Conservation (phyloP, 164 flowering plant genomes). For the Tetrastigma voinierianum region DNA sequence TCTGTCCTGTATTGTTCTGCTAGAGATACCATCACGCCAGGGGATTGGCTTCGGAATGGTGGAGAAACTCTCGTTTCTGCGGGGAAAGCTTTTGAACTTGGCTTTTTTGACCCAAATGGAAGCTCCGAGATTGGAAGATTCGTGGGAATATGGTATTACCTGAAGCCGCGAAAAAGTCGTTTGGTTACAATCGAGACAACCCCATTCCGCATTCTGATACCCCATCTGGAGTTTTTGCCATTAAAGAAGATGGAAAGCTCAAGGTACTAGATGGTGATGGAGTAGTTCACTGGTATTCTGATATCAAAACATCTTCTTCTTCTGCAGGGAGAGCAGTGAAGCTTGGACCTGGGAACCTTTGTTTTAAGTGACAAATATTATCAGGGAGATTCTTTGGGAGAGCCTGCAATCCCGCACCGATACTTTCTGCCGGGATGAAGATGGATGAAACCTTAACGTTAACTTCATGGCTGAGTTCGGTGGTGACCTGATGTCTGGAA, state of each 20-base stretch:
- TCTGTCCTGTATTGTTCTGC: constrained; percentile 9
- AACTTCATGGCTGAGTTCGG: constrained; percentile 28
- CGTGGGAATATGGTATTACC: constrained; percentile 34
- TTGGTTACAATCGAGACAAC: constrained; percentile 31
- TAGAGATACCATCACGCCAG: constrained; percentile 18
- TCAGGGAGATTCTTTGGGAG: too few relatives aligned
- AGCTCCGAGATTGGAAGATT: constrained; percentile 15
- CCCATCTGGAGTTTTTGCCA: constrained; percentile 8
- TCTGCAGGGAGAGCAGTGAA: not conserved
- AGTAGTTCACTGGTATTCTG: constrained; percentile 16
- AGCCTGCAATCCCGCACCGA: constrained; percentile 28
- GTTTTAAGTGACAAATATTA: not conserved
- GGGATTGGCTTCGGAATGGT: constrained; percentile 5
- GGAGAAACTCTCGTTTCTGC: constrained; percentile 26
- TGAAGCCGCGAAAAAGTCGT: constrained; percentile 16
- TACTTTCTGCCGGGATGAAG: constrained; percentile 41
- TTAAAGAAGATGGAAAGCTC: constrained; percentile 26
- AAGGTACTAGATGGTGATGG: constrained; percentile 14
- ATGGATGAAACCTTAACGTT: constrained; percentile 12
- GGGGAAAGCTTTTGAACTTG: constrained; percentile 23
- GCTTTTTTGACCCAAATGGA: constrained; percentile 29
- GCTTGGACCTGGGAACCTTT: constrained; percentile 21
- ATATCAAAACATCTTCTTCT: constrained; percentile 5
- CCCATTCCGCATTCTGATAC: constrained; percentile 4
- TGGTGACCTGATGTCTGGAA: constrained; percentile 25